Evolutionary conservation across 2,329 filamentous ascomycete species (phyloP).

Genomic region (Colletotrichum incanum): DNA sequence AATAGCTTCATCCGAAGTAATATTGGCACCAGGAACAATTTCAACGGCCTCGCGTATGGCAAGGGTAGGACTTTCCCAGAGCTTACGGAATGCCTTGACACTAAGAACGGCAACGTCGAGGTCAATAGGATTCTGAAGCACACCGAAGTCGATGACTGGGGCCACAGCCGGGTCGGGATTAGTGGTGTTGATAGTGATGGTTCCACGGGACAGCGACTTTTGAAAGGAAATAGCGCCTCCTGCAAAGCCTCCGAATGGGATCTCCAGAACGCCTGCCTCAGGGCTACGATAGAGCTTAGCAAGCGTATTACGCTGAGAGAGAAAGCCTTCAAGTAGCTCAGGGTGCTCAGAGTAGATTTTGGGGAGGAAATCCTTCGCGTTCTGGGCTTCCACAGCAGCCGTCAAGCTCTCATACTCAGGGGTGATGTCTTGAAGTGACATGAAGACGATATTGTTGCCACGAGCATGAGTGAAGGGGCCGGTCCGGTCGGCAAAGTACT

Average conservation of each 20-base stretch:
- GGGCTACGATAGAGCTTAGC: constrained; percentile 49
- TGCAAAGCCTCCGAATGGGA: constrained; percentile 53
- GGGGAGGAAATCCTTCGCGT: constrained; percentile 54
- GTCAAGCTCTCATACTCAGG: constrained; percentile 46
- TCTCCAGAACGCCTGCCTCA: constrained; percentile 47
- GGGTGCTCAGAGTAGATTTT: constrained; percentile 47
- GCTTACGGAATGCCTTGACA: constrained; percentile 53
- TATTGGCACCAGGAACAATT: constrained; percentile 23
- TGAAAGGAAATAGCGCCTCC: constrained; percentile 51
- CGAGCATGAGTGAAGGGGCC: constrained; percentile 52
- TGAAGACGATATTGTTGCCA: constrained; percentile 40
- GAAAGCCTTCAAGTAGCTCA: constrained; percentile 56
- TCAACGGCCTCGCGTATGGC: constrained; percentile 16
- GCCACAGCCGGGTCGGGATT: constrained; percentile 50
- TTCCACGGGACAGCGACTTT: constrained; percentile 58
- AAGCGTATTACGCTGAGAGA: constrained; percentile 52
- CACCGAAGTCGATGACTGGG: constrained; percentile 58
- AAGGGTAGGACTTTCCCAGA: constrained; percentile 43
- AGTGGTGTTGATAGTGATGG: constrained; percentile 54
- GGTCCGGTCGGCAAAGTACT: constrained; percentile 51
- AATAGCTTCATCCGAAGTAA: constrained; percentile 29
- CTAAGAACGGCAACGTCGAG: constrained; percentile 49
- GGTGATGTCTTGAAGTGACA: constrained; percentile 49
- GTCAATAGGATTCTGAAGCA: constrained; percentile 56
- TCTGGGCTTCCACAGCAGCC: constrained; percentile 50